These are phyloP conservation scores for Fusarium gaditjirri DNA, from an alignment of 2,329 filamentous ascomycete genomes.

Conservation along the genomic window DNA sequence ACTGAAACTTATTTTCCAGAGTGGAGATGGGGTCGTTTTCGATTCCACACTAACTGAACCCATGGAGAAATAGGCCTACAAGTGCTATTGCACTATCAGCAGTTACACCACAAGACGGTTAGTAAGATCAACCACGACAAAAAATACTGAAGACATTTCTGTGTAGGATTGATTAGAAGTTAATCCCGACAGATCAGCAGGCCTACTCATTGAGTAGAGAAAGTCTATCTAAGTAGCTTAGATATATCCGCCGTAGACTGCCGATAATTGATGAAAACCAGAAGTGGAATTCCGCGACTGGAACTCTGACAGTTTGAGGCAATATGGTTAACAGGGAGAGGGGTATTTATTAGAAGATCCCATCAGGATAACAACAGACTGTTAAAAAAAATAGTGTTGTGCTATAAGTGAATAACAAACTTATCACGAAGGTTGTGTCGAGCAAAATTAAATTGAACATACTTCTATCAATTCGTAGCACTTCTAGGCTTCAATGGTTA, in stretches of 20 bases:
- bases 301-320: not conserved
- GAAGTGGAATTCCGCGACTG: fast-evolving
- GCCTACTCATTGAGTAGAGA: fast-evolving
- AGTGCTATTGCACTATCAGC: not conserved
- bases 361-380: too few relatives aligned
- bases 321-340: not conserved
- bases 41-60: not conserved
- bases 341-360: not conserved
- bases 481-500: fast-evolving
- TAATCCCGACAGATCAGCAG: not conserved
- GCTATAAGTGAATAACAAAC: fast-evolving
- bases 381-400: fast-evolving
- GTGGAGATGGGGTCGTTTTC: fast-evolving
- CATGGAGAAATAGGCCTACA: fast-evolving
- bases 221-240: too few relatives aligned
- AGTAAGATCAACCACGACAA: not conserved
- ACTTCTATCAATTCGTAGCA: not conserved
- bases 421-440: not conserved
- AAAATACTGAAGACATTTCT: too few relatives aligned
- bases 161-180: not conserved
- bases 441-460: not conserved
- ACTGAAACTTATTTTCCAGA: too few relatives aligned
- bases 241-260: not conserved
- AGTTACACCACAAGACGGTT: not conserved
- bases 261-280: fast-evolving